phyloP scores from a whole-genome alignment of 176 grass and related monocot species.

The Themeda triandra region DNA sequence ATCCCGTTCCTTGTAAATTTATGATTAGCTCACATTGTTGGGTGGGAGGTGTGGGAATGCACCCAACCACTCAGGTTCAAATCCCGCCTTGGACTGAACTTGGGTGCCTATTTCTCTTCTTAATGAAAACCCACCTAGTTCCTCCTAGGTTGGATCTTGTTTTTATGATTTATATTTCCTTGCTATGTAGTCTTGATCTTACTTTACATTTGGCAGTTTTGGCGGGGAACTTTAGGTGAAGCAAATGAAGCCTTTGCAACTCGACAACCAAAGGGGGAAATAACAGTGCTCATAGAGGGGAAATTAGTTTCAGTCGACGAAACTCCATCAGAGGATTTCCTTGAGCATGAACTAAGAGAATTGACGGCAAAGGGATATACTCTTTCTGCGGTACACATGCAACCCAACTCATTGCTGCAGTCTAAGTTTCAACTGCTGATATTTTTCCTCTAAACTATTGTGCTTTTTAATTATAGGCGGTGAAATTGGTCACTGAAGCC shows the following conservation, averaged over 20 bases:
- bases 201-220: slow-evolving; percentile 62
- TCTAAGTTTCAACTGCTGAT: slow-evolving; percentile 10
- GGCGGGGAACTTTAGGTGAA: slow-evolving; percentile 86
- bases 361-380: slow-evolving; percentile 60
- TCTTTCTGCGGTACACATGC: slow-evolving; percentile 70
- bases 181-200: background rate
- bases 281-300: slow-evolving; percentile 79
- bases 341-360: slow-evolving; percentile 78
- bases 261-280: slow-evolving; percentile 81
- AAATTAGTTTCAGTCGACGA: slow-evolving; percentile 49
- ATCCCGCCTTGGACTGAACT: too few species aligned
- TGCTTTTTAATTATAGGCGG: slow-evolving; percentile 49
- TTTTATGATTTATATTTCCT: slow-evolving; percentile 1
- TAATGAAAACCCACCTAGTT: too few species aligned
- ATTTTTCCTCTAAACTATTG: background rate
- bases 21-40: too few species aligned
- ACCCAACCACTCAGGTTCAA: too few species aligned
- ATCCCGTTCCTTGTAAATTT: slow-evolving; percentile 6
- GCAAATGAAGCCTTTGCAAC: slow-evolving; percentile 59
- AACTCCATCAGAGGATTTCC: slow-evolving; percentile 59
- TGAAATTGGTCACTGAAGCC: slow-evolving; percentile 73
- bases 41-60: too few species aligned
- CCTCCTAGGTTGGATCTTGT: too few species aligned
- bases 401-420: slow-evolving; percentile 13
- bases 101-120: too few species aligned